phyloP scores from a whole-genome alignment of 2,329 filamentous ascomycete species.

The Fusarium sacchari region DNA sequence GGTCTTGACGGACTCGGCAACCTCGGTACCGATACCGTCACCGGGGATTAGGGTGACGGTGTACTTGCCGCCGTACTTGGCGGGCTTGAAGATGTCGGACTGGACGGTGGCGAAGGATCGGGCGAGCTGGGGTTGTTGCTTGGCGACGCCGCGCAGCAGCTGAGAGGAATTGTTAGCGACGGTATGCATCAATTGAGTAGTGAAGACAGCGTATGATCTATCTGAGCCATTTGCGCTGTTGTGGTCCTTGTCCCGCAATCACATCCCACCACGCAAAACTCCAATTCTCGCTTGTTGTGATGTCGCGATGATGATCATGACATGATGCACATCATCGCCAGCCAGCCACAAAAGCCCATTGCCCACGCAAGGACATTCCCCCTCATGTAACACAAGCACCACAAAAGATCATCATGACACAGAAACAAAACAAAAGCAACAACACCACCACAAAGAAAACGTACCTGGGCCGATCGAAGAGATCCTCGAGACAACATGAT shows the following conservation, averaged over 20 bases:
- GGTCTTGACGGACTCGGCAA: slow-evolving; percentile 97
- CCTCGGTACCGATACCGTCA: slow-evolving; percentile 98
- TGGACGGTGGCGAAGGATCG: slow-evolving; percentile 82
- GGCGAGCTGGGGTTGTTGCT: slow-evolving; percentile 57
- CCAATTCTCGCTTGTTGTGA: not conserved
- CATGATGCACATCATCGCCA: slow-evolving; percentile 20
- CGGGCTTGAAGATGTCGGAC: slow-evolving; percentile 98
- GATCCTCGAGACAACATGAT: slow-evolving; percentile 70
- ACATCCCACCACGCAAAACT: not conserved
- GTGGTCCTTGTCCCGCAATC: not conserved
- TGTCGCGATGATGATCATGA: slow-evolving; percentile 33
- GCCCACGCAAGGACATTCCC: not conserved
- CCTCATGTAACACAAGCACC: not conserved
- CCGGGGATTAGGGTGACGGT: slow-evolving; percentile 98
- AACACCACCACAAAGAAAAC: not conserved
- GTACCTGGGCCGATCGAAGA: slow-evolving; percentile 66
- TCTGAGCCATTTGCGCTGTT: slow-evolving; percentile 2
- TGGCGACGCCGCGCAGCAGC: slow-evolving; percentile 64
- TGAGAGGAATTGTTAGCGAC: slow-evolving; percentile 47
- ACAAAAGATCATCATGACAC: slow-evolving; percentile 10
- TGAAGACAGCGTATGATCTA: not conserved
- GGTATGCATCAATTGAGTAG: slow-evolving; percentile 9
- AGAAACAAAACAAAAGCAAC: slow-evolving; percentile 2
- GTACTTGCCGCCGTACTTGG: slow-evolving; percentile 99
- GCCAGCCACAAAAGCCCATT: not conserved